Percentiles rank a stretch among this genome's conserved stretches.
phyloP scores from a whole-genome alignment of 495 filamentous ascomycete species.

The Penicillium atrosanguineum region DNA sequence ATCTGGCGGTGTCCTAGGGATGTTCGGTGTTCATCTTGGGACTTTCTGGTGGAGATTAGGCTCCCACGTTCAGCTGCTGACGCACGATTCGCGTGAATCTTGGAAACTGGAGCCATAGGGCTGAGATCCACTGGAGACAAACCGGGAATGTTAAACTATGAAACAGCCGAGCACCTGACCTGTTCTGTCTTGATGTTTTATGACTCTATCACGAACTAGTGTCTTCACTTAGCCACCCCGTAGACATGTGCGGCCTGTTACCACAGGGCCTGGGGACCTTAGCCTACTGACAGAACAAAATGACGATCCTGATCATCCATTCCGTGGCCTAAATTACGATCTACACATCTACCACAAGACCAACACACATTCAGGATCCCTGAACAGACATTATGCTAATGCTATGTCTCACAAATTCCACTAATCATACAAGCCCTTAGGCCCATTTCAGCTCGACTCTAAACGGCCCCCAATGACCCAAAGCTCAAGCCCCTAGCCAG shows the following conservation, averaged over 20 bases:
- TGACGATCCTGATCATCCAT: too few species aligned
- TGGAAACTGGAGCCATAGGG: slow-evolving; percentile 7
- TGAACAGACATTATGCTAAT: neutral
- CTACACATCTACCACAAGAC: too few species aligned
- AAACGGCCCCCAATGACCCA: slow-evolving; percentile 32
- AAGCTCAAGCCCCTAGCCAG: slow-evolving; percentile 60
- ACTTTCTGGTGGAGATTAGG: slow-evolving; percentile 12
- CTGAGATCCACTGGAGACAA: slow-evolving; percentile 2
- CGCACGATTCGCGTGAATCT: slow-evolving; percentile 10
- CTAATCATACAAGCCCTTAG: slow-evolving; percentile 15
- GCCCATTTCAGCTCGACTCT: slow-evolving; percentile 4
- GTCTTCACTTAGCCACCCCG: too few species aligned
- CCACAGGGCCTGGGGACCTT: too few species aligned
- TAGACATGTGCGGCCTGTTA: too few species aligned
- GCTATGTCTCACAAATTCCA: neutral
- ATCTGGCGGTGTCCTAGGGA: neutral
- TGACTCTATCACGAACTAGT: neutral
- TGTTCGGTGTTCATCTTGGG: neutral
- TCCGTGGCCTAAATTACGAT: too few species aligned
- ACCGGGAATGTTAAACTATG: neutral
- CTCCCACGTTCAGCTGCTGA: slow-evolving; percentile 30
- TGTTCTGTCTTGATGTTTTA: neutral
- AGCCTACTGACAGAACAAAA: too few species aligned
- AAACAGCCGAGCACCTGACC: neutral
- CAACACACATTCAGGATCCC: too few species aligned